Conservation (phyloP, 495 filamentous ascomycete genomes). For the Hypoxylon subgilvum region DNA sequence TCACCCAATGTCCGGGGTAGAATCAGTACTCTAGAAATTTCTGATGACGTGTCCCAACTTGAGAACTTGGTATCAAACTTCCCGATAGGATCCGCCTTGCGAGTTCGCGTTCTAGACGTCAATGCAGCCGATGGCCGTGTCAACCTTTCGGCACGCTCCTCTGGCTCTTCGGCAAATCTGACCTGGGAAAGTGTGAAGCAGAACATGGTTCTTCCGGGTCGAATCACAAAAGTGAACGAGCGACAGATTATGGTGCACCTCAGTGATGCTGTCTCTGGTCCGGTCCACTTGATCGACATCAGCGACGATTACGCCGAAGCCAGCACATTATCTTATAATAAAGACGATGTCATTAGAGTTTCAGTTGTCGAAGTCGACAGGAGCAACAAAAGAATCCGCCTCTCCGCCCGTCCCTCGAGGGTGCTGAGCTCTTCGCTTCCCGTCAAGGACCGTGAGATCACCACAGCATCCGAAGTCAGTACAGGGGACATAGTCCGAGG, state of each 20-base stretch:
- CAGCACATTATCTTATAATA: slow-evolving; percentile 63
- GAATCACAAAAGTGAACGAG: slow-evolving; percentile 86
- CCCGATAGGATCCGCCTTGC: slow-evolving; percentile 84
- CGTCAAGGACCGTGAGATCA: slow-evolving; percentile 81
- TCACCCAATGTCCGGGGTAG: slow-evolving; percentile 89
- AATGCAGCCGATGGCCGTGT: slow-evolving; percentile 74
- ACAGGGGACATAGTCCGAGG: slow-evolving; percentile 83
- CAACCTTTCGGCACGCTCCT: slow-evolving; percentile 76
- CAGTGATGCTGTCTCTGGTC: slow-evolving; percentile 73
- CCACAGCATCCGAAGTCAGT: slow-evolving; percentile 69
- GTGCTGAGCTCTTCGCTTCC: slow-evolving; percentile 85
- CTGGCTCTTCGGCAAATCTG: slow-evolving; percentile 58
- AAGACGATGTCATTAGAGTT: slow-evolving; percentile 85
- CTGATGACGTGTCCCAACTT: slow-evolving; percentile 79
- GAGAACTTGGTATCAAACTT: slow-evolving; percentile 80
- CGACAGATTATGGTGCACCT: slow-evolving; percentile 83
- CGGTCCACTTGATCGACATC: slow-evolving; percentile 77
- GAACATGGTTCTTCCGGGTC: slow-evolving; percentile 80
- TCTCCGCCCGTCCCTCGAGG: slow-evolving; percentile 85
- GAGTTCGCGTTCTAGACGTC: slow-evolving; percentile 76
- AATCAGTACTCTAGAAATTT: slow-evolving; percentile 78
- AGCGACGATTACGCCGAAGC: slow-evolving; percentile 84
- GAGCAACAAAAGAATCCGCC: slow-evolving; percentile 77
- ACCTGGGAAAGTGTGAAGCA: slow-evolving; percentile 70
- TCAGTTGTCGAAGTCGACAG: slow-evolving; percentile 80